phyloP scores from a whole-genome alignment of 106 monocot genomes.

The Narthecium ossifragum region DNA sequence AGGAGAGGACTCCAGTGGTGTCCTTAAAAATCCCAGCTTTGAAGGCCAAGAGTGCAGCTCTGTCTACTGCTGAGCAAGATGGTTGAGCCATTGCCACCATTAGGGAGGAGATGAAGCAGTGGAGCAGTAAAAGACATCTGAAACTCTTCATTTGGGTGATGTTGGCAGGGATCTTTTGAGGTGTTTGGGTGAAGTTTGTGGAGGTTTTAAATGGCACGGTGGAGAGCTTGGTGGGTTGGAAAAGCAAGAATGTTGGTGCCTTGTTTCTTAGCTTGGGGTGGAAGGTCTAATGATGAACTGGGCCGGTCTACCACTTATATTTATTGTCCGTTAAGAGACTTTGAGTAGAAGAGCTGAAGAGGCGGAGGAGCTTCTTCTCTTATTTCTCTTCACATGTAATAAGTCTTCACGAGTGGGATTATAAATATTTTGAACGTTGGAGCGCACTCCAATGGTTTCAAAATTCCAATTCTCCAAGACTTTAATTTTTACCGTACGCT shows the following conservation, averaged over 20 bases:
- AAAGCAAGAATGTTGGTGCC: not conserved
- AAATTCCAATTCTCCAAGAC: not conserved
- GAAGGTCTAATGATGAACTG: conserved; percentile 28
- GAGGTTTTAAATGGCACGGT: not conserved
- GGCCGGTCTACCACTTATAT: not conserved
- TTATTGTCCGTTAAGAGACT: too few relatives aligned
- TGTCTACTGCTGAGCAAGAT: conserved; percentile 40
- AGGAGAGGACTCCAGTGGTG: conserved; percentile 66
- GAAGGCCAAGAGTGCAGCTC: conserved; percentile 62
- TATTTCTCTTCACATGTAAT: conserved; percentile 21
- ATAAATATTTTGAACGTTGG: conserved; percentile 29
- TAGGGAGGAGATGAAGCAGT: not conserved
- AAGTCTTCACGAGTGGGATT: conserved; percentile 12
- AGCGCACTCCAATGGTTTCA: conserved; percentile 28
- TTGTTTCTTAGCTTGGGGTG: conserved; percentile 15
- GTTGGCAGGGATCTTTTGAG: not conserved
- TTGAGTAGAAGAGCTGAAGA: too few relatives aligned
- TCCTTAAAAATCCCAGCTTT: conserved; percentile 58
- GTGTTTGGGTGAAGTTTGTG: not conserved
- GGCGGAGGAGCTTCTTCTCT: not conserved
- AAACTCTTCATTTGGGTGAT: conserved; percentile 6
- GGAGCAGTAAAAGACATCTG: conserved; percentile 6
- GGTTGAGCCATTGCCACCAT: not conserved
- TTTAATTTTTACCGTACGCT: too few relatives aligned
- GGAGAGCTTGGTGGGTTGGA: not conserved